Evolutionary conservation across 2,329 filamentous ascomycete genomes (phyloP), one percentile per base, ranked within the genome.

Genomic region (Xylaria sp.): DNA sequence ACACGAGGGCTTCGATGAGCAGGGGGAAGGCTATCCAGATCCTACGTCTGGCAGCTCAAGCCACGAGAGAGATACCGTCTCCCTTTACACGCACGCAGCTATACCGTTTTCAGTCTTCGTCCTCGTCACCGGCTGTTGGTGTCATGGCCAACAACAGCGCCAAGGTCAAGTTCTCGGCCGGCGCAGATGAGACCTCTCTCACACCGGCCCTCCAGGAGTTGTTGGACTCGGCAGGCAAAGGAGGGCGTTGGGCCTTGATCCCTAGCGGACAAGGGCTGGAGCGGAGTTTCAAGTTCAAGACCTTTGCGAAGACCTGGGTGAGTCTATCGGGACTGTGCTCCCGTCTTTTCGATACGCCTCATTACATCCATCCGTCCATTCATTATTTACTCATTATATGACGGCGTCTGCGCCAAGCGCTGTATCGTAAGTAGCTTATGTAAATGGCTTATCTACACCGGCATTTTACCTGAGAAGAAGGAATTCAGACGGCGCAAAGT

Each of bases 251-350:
- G 89, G 73, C 77, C 2, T 74, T 91, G 39, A 80, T 83, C 2
- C 75, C 80, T 1, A 80, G 82, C 53, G 87, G 87, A 9, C 82
- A 84, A 62, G 89, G 86, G 0, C 72, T 91, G 1, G 87, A 90
- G 78, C 82, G 89, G 61, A 82, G 80, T 63, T 90, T 90, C 76
- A 86, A 82, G 74, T 91, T 91, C 75, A 89, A 88, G 80, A 89
- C 83, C 1, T 91, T 91, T 77, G 83, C 85, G 42, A 90, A 88
- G 81, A 87, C 88, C 7, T 91, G 89, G 89, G 88, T 89, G 71
- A 69, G 34, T 42, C 12, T 57, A 8, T 42, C 19, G 42, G n/a
- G 48, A 24, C 27, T 12, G 12, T 6, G 21, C 64, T 27, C 58
- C 58, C 64, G 19, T 19, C 50, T 24, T 62, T 58, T 51, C 45